phyloP scores from a whole-genome alignment of 192 early-diverging fungal genomes.

The Coemansia sp. region DNA sequence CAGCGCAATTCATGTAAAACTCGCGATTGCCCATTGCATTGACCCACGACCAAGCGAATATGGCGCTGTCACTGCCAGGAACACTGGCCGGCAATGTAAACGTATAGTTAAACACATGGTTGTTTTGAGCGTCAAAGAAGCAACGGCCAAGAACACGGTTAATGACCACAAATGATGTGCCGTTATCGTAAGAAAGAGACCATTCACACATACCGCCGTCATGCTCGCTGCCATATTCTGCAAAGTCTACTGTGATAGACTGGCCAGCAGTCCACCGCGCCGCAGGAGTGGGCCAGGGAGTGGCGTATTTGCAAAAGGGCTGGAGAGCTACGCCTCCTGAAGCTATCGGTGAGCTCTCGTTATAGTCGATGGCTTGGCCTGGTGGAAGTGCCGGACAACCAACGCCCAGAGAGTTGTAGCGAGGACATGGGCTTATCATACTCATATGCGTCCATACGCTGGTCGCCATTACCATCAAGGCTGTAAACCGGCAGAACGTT shows the following conservation, averaged over 20 bases:
- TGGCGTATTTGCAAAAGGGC: constrained; percentile 40
- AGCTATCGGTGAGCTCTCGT: constrained; percentile 25
- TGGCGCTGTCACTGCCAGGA: constrained; percentile 49
- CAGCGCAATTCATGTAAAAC: constrained; percentile 43
- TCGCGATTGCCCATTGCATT: constrained; percentile 62
- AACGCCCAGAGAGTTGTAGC: constrained; percentile 23
- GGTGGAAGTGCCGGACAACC: constrained; percentile 25
- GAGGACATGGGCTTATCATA: constrained; percentile 35
- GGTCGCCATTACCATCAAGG: background rate
- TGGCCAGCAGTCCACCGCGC: constrained; percentile 35
- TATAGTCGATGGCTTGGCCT: constrained; percentile 25
- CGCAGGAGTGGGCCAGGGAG: constrained; percentile 25
- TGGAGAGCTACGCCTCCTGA: constrained; percentile 13
- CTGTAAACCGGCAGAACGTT: background rate
- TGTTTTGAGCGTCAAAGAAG: constrained; percentile 21
- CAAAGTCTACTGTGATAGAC: constrained; percentile 25
- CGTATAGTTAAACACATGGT: constrained; percentile 3
- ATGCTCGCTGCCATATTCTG: constrained; percentile 47
- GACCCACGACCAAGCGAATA: constrained; percentile 66
- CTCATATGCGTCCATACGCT: constrained; percentile 25
- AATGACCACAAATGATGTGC: constrained; percentile 60
- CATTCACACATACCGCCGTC: constrained; percentile 66
- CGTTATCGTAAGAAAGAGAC: constrained; percentile 61
- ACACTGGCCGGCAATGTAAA: constrained; percentile 55
- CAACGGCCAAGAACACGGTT: constrained; percentile 25